These are phyloP conservation scores for Trichosporon asahii DNA, from an alignment of 1,284 basidiomycete genomes.

Conservation along the genomic window DNA sequence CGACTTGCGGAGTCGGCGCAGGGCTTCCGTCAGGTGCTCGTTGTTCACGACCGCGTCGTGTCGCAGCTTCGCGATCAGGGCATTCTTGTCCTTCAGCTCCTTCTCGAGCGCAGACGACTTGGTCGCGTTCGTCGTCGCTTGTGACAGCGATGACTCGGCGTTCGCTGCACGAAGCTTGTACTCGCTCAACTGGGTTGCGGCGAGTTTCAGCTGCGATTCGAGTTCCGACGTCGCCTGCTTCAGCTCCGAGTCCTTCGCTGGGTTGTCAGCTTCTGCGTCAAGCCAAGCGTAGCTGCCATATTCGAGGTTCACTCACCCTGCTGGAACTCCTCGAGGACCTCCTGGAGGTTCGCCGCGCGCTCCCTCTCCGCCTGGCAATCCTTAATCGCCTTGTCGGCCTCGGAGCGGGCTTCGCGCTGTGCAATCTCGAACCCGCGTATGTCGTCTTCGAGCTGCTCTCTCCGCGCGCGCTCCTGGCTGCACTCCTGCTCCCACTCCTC, in stretches of 20 bases:
- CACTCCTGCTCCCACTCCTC: slow-evolving; percentile 83
- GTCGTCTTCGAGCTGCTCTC: slow-evolving; percentile 64
- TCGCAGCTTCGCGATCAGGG: slow-evolving; percentile 84
- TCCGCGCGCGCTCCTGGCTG: slow-evolving; percentile 66
- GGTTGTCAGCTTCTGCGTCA: slow-evolving; percentile 4
- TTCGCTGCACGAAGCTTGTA: slow-evolving; percentile 79
- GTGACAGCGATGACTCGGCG: slow-evolving; percentile 73
- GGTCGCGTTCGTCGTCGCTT: slow-evolving; percentile 64
- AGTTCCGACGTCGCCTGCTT: slow-evolving; percentile 75
- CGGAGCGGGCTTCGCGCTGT: slow-evolving; percentile 62
- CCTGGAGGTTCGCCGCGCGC: slow-evolving; percentile 78
- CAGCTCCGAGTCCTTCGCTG: slow-evolving; percentile 58
- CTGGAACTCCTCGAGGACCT: slow-evolving; percentile 93
- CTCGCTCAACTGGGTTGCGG: slow-evolving; percentile 72
- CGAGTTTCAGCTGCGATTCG: slow-evolving; percentile 66
- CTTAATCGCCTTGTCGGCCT: slow-evolving; percentile 57
- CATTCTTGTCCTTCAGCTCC: slow-evolving; percentile 90
- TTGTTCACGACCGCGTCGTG: slow-evolving; percentile 96
- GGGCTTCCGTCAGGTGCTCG: slow-evolving; percentile 93
- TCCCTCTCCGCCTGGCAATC: slow-evolving; percentile 68
- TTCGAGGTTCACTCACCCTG: slow-evolving; percentile 59
- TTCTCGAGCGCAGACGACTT: slow-evolving; percentile 71
- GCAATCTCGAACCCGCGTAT: slow-evolving; percentile 63
- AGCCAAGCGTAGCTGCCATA: neutral
- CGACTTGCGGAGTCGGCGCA: slow-evolving; percentile 83